phyloP scores from a whole-genome alignment of 2,329 filamentous ascomycete species.

The Lithohypha guttulata region DNA sequence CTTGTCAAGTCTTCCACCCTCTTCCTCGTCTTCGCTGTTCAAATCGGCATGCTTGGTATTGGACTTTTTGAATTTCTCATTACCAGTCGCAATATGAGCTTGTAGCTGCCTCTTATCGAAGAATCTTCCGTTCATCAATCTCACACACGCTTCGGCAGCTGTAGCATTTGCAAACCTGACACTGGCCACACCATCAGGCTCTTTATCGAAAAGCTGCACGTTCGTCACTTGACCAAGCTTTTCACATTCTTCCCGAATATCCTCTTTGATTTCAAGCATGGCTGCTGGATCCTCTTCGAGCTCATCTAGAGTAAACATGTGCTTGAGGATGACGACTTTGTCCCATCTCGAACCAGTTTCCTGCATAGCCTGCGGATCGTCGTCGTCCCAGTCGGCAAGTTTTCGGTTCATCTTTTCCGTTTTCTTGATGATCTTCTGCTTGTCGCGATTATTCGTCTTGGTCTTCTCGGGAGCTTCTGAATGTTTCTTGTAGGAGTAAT shows the following conservation, averaged over 20 bases:
- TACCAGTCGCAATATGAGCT: conserved; percentile 60
- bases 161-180: conserved; percentile 67
- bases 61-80: conserved; percentile 62
- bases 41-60: conserved; percentile 35
- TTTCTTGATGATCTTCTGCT: conserved; percentile 82
- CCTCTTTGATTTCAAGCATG: conserved; percentile 84
- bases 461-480: conserved; percentile 51
- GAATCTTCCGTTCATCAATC: conserved; percentile 64
- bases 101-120: conserved; percentile 64
- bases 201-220: conserved; percentile 79
- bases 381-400: conserved; percentile 90
- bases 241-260: conserved; percentile 79
- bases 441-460: conserved; percentile 49
- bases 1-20: conserved; percentile 34
- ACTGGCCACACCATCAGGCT: conserved; percentile 71
- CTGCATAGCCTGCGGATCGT: conserved; percentile 55
- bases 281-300: conserved; percentile 74
- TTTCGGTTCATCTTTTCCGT: conserved; percentile 80
- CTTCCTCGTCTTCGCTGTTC: conserved; percentile 41
- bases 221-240: conserved; percentile 84
- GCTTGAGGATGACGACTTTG: conserved; percentile 74
- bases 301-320: conserved; percentile 85
- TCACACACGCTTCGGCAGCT: conserved; percentile 60
- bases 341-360: conserved; percentile 53
- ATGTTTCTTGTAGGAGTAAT: conserved; percentile 83